Conservation (phyloP, 2,329 filamentous ascomycete genomes). For the Sphaerulina musiva region DNA sequence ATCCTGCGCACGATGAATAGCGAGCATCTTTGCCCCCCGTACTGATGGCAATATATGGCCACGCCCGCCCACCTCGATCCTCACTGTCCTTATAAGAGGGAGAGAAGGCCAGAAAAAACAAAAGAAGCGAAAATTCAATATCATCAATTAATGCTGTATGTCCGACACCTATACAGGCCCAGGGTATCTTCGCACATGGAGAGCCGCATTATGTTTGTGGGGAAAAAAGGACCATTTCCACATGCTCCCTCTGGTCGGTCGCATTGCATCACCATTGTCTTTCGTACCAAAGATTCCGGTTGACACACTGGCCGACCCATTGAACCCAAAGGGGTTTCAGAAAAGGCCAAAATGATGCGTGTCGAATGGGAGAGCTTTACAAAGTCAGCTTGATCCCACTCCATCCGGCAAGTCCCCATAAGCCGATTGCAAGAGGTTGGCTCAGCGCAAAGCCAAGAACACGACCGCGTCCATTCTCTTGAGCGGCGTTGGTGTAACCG, state of each 20-base stretch:
- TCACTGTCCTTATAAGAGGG: not conserved
- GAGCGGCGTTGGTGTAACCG: slow-evolving; percentile 40
- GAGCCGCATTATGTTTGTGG: not conserved
- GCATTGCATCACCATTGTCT: not conserved
- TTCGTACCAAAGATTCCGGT: not conserved
- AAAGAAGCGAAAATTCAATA: no score
- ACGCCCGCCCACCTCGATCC: not conserved
- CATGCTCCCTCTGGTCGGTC: not conserved
- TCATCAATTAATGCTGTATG: not conserved
- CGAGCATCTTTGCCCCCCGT: not conserved
- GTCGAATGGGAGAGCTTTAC: slow-evolving; percentile 8
- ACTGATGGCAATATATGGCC: not conserved
- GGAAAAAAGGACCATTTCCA: not conserved
- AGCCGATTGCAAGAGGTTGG: slow-evolving; percentile 20
- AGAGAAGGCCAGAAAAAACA: no score
- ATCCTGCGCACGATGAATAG: not conserved
- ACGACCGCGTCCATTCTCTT: slow-evolving; percentile 39
- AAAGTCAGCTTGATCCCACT: slow-evolving; percentile 27
- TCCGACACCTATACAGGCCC: slow-evolving; percentile 1
- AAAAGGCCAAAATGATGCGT: not conserved
- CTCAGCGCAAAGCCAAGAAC: slow-evolving; percentile 27
- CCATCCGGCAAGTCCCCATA: slow-evolving; percentile 29
- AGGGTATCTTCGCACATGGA: slow-evolving; percentile 5
- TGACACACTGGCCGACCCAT: slow-evolving; percentile 1
- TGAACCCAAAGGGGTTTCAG: not conserved